Evolutionary conservation across 345 rosid genomes (phyloP), one percentile per base, ranked within the genome.

Genomic region (Jatropha curcas): DNA sequence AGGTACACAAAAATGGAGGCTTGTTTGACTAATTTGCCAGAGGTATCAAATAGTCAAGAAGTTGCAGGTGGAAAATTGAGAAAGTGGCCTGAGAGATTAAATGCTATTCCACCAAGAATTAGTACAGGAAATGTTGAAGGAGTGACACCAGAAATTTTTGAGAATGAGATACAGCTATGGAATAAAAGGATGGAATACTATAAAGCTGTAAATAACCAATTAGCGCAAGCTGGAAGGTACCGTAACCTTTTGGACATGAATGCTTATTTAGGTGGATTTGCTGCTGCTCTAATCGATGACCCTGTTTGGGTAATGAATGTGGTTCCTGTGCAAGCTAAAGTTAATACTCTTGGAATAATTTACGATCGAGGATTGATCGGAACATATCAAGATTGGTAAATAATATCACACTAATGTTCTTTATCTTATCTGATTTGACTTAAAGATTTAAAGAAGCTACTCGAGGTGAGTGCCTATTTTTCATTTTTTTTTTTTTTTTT

Each of bases 231-330:
- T 9, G 86, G 86, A 65, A 77, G 86, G 73, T 83, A 83, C 65
- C 63, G 86, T 22, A 86, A 86, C 74, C 37, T 86, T 30, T 67
- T 86, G 81, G 89, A 86, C 73, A 83, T 79, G 89, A 86, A 86
- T 57, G 86, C 85, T 56, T 52, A 71, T n/a, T 56, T 83, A 45
- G 89, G 89, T 7, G 84, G 89, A 58, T 83, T 85, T 35, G 85
- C 89, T 14, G 89, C 85, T 17, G 85, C 85, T 7, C 73, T 86
- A 14, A 61, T 39, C n/a, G 60, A 72, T 43, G 82, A 79, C 9
- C 80, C 87, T 0, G 65, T 80, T 13, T 83, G 87, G 86, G 89
- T 83, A 12, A 83, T 86, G 87, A 86, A 86, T 70, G 87, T 77
- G 57, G 84, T 86, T 59, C 89, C 89, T 24, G 79, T 50, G 39